Base-by-base conservation (phyloP, 2,329 filamentous ascomycete species). In the Neofusicoccum umdonicola region DNA sequence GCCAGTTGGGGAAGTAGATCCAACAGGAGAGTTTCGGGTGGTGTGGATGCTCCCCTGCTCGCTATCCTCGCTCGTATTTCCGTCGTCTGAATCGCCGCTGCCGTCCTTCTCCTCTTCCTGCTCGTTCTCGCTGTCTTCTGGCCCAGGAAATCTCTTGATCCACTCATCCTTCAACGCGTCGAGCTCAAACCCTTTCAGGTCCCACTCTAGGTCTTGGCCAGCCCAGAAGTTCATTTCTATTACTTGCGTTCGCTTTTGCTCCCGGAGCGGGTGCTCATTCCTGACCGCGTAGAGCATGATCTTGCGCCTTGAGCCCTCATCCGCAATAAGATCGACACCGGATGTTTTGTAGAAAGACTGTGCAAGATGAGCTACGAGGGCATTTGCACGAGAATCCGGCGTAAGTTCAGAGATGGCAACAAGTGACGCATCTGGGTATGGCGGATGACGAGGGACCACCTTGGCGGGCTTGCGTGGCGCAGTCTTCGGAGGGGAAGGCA, bases 221-320 rank as follows among this genome's bases (percentile, higher is more conserved):
- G 22, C 37, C 17, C 31, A 37, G 11, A 63, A 63, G n/a, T 45
- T 27, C 27, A 63, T 45, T 17, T 63, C 61, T 6, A 17, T 11
- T 7, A 41, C 19, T 0, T 2, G 1, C 0, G 35, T n/a, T 1
- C 8, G 12, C 22, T 13, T 44, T 0, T 27, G 15, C 1, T 39
- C 54, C 13, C 22, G 39, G 8, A 58, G 3, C 2, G 22, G 54
- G 39, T 19, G 19, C 41, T 58, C 54, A 8, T 58, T 58, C 12
- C 9, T n/a, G 5, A 22, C 22, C 1, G 54, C 39, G 22, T 44
- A 31, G 3, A 58, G 5, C 39, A 44, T 44, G 1, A 58, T 39
- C 41, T 31, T 19, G 11, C 22, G 41, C 15, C 17, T 44, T 9
- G 48, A 44, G 2, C 17, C 17, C 11, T 45, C 37, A 7, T 44